Conservation (phyloP, 257 asterid species). For the Solanum rostratum region DNA sequence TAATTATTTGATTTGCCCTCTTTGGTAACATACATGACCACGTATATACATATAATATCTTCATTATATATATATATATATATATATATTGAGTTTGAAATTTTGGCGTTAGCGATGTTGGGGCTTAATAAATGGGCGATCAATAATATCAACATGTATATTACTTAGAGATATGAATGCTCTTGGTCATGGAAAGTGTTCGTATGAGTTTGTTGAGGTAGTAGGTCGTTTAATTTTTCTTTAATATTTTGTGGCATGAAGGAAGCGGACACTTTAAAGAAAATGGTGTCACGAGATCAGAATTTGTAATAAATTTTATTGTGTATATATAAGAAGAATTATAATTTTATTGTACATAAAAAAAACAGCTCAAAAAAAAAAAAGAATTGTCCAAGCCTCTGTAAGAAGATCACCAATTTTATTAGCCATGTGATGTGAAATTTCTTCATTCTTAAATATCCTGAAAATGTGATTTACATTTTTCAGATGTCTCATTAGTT, state of each 20-base stretch:
- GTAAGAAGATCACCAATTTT: no score
- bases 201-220: background rate
- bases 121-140: background rate
- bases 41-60: background rate
- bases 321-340: no score
- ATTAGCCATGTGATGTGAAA: no score
- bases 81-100: background rate
- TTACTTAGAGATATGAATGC: background rate
- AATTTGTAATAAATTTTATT: no score
- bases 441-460: no score
- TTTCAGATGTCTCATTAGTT: background rate
- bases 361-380: no score
- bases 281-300: background rate
- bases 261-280: background rate
- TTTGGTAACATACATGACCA: background rate
- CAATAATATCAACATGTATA: background rate
- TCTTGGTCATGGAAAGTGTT: background rate
- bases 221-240: background rate
- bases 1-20: slow-evolving; percentile 5
- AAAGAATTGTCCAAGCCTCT: no score
- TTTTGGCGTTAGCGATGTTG: background rate
- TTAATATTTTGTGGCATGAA: background rate
- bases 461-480: no score
- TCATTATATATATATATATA: no score
- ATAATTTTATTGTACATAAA: no score